Base-by-base conservation (phyloP, 441 rosid species). In the Theobroma grandiflorum region DNA sequence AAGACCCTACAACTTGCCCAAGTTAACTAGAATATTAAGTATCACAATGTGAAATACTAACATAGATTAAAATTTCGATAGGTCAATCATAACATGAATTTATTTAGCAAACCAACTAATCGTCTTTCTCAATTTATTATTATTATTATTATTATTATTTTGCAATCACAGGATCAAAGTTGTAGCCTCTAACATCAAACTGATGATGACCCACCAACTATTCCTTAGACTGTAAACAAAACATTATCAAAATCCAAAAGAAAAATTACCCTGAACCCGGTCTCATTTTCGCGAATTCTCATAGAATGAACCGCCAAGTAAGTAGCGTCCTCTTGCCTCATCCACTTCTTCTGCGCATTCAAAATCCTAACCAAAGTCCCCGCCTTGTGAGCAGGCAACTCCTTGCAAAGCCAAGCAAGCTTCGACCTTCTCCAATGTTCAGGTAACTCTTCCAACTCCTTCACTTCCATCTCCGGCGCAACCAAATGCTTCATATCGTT, bases 361-460 rank as follows among this genome's bases (percentile, higher is more conserved):
- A 96, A 85, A 20, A 94, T 87, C 81, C 96, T 89, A 45, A 86
- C 88, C 63, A 91, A 76, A 57, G 96, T 91, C 63, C 92, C 96
- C 43, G 89, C 80, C 79, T 88, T 92, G 22, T 93, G 96, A 55
- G 92, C 80, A 2, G 96, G 98, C 72, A 93, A 84, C 79, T 96
- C 91, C 83, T 94, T 91, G 79, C 98, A 96, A 15, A 96, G 90
- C 99, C 99, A 93, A 0, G 97, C 98, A 64, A 96, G 81, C 89
- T 89, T 94, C 58, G 96, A 82, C 53, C 98, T 85, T 82, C 95
- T 85, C 98, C 98, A 92, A 67, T 94, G 95, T 85, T 96, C 98
- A 16, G 98, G 94, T 14, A 94, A 77, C 82, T 96, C 98, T 80
- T 86, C 94, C 78, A 93, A 80, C 59, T 91, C 94, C 84, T 38